phyloP scores from a whole-genome alignment of 192 early-diverging fungal species.

The Chytriomyces sp. region DNA sequence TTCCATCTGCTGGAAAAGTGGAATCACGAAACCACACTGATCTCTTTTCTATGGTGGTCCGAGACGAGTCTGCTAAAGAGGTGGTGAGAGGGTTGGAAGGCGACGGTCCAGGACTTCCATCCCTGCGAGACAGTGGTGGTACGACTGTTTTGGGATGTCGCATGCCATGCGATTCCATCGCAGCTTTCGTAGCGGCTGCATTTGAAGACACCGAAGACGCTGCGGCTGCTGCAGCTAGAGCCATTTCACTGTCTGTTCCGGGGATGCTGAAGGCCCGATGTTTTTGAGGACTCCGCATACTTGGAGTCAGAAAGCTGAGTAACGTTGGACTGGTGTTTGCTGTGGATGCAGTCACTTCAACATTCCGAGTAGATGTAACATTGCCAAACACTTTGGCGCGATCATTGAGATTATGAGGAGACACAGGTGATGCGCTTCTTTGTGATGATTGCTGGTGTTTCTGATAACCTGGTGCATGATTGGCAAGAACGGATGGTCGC shows the following conservation, averaged over 20 bases:
- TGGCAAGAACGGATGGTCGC: not conserved
- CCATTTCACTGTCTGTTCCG: conserved; percentile 11
- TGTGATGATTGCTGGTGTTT: not conserved
- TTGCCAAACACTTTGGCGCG: too few species aligned
- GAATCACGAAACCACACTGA: too few species aligned
- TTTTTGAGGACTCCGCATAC: not conserved
- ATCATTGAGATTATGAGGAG: too few species aligned
- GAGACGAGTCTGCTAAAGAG: not conserved
- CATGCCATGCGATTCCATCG: not conserved
- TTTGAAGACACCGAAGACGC: not conserved
- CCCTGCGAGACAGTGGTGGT: too few species aligned
- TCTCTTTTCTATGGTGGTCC: not conserved
- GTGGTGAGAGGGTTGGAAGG: not conserved
- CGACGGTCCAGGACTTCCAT: too few species aligned
- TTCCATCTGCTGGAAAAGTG: too few species aligned
- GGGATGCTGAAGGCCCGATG: conserved; percentile 31
- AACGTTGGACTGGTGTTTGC: not conserved
- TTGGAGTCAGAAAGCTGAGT: conserved; percentile 12
- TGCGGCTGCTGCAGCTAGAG: not conserved
- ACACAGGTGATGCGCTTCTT: too few species aligned
- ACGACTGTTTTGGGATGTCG: not conserved
- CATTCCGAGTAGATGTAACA: too few species aligned
- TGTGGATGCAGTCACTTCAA: too few species aligned
- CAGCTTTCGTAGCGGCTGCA: not conserved
- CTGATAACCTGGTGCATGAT: not conserved